phyloP scores from a whole-genome alignment of 2,329 filamentous ascomycete species.

The Trichoderma gracile region DNA sequence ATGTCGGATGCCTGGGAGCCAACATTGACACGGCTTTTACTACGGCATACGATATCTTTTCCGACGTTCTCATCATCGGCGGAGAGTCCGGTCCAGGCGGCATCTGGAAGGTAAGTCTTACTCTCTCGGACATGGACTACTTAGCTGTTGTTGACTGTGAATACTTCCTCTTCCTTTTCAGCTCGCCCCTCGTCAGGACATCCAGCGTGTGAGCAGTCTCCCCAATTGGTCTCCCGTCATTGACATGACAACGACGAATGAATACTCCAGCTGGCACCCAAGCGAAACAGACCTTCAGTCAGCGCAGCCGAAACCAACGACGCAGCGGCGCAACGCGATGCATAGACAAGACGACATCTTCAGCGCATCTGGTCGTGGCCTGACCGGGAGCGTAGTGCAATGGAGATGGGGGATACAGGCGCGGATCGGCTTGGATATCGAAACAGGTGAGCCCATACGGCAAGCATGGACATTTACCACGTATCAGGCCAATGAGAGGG shows the following conservation, averaged over 20 bases:
- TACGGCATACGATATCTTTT: conserved; percentile 65
- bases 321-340: conserved; percentile 26
- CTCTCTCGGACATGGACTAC: not conserved
- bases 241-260: conserved; percentile 54
- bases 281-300: conserved; percentile 14
- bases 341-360: conserved; percentile 59
- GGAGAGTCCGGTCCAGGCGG: conserved; percentile 78
- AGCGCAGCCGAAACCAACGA: conserved; percentile 23
- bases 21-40: conserved; percentile 83
- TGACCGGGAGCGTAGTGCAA: conserved; percentile 65
- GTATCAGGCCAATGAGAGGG: conserved; percentile 28
- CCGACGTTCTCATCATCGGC: conserved; percentile 77
- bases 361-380: conserved; percentile 64
- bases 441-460: conserved; percentile 51
- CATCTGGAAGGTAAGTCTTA: conserved; percentile 64
- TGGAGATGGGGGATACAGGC: conserved; percentile 70
- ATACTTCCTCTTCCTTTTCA: conserved; percentile 32
- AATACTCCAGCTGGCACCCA: conserved; percentile 34
- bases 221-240: conserved; percentile 63
- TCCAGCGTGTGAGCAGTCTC: conserved; percentile 50
- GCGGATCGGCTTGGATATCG: conserved; percentile 60
- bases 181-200: conserved; percentile 57
- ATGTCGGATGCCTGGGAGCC: conserved; percentile 65
- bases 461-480: conserved; percentile 55
- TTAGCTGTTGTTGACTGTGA: not conserved